Percentiles rank a stretch among this genome's conserved stretches.
phyloP scores from a whole-genome alignment of 495 filamentous ascomycete species.

The Penicillium bialowiezense region DNA sequence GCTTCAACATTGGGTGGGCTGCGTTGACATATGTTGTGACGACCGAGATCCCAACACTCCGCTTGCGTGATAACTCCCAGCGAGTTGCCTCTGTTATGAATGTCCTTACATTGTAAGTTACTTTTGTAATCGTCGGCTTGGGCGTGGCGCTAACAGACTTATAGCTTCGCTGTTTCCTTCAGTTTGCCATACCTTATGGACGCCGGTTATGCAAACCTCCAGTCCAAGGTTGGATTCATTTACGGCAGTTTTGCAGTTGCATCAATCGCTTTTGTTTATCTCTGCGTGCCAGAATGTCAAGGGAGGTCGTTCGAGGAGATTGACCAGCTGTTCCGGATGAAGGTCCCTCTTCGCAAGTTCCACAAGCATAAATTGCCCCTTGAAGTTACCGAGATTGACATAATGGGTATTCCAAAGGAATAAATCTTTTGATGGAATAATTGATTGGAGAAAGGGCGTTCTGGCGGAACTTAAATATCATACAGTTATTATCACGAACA shows the following conservation, averaged over 20 bases:
- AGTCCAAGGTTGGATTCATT: conserved; percentile 22
- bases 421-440: too few species aligned
- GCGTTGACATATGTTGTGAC: conserved; percentile 19
- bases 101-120: conserved; percentile 18
- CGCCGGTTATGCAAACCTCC: conserved; percentile 17
- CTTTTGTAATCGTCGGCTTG: not conserved
- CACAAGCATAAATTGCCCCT: not conserved
- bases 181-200: conserved; percentile 20
- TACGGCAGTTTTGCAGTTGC: conserved; percentile 19
- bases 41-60: conserved; percentile 18
- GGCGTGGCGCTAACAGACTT: not conserved
- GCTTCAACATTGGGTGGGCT: conserved; percentile 23
- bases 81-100: conserved; percentile 21
- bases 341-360: not conserved
- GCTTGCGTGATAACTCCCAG: conserved; percentile 19
- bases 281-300: conserved; percentile 15
- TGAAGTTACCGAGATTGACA: not conserved
- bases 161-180: conserved; percentile 24
- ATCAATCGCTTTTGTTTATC: conserved; percentile 13
- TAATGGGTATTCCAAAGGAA: not conserved
- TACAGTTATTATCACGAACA: too few species aligned
- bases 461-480: too few species aligned
- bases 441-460: too few species aligned
- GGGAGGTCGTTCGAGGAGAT: conserved; percentile 15
- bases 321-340: conserved; percentile 4